These are phyloP conservation scores for Fusarium hainanense DNA, from an alignment of 2,329 filamentous ascomycete species.

Conservation along the genomic window DNA sequence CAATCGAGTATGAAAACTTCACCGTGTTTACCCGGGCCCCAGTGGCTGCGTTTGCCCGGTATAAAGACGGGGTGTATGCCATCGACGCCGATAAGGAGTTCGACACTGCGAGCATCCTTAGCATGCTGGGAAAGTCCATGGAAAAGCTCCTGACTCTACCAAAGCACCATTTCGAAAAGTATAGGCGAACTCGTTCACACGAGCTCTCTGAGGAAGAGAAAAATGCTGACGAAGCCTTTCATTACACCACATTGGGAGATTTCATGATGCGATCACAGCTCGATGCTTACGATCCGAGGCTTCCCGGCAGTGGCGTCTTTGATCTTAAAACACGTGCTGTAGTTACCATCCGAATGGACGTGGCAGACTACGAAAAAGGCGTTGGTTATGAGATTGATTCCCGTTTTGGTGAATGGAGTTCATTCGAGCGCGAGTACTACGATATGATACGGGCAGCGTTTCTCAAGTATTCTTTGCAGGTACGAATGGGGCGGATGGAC, in stretches of 20 bases:
- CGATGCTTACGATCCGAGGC: slow-evolving; percentile 85
- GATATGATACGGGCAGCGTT: slow-evolving; percentile 97
- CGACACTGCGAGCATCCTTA: slow-evolving; percentile 85
- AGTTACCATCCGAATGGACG: slow-evolving; percentile 89
- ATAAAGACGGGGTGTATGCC: slow-evolving; percentile 87
- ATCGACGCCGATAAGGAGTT: slow-evolving; percentile 97
- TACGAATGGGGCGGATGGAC: slow-evolving; percentile 97
- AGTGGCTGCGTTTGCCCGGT: slow-evolving; percentile 82
- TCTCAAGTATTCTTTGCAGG: slow-evolving; percentile 96
- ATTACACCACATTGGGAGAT: slow-evolving; percentile 87
- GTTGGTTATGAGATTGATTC: slow-evolving; percentile 87
- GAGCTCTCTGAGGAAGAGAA: slow-evolving; percentile 78
- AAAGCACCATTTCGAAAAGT: slow-evolving; percentile 86
- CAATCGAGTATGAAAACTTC: slow-evolving; percentile 70
- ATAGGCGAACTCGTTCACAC: slow-evolving; percentile 75
- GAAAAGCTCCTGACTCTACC: slow-evolving; percentile 91
- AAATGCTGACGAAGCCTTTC: slow-evolving; percentile 79
- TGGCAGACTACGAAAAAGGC: slow-evolving; percentile 75
- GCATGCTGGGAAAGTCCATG: slow-evolving; percentile 94
- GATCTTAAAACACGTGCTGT: slow-evolving; percentile 96
- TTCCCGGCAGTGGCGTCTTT: slow-evolving; percentile 94
- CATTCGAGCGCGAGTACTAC: slow-evolving; percentile 94
- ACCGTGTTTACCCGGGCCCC: slow-evolving; percentile 79
- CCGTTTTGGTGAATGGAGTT: slow-evolving; percentile 83
- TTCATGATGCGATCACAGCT: slow-evolving; percentile 96